These are phyloP conservation scores for Aphanomyces euteiches DNA, from an alignment of 352 stramenopile species.

Conservation along the genomic window DNA sequence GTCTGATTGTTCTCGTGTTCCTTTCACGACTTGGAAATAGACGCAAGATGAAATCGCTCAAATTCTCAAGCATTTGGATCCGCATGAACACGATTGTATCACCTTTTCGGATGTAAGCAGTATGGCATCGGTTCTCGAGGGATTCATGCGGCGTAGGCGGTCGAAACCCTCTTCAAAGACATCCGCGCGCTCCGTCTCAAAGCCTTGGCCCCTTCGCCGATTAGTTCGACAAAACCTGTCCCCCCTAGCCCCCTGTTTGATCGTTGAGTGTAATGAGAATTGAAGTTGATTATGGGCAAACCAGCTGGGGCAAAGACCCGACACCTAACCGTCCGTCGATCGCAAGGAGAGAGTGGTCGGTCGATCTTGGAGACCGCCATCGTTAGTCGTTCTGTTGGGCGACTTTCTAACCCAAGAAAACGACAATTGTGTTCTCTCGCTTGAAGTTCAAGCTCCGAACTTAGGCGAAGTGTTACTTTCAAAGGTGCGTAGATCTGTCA, in stretches of 20 bases:
- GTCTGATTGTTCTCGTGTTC: background rate
- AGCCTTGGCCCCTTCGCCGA: background rate
- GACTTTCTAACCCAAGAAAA: background rate
- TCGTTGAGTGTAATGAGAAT: too few species aligned
- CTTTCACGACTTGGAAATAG: slow-evolving; percentile 25
- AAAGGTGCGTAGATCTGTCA: slow-evolving; percentile 18
- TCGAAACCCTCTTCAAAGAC: slow-evolving; percentile 35
- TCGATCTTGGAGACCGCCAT: too few species aligned
- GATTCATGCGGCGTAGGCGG: slow-evolving; percentile 28
- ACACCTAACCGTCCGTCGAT: too few species aligned
- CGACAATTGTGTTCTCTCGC: background rate
- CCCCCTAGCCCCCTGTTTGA: too few species aligned
- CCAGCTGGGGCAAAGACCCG: too few species aligned
- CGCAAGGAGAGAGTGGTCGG: too few species aligned
- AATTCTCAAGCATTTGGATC: slow-evolving; percentile 55
- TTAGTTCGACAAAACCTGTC: background rate
- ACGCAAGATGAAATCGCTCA: slow-evolving; percentile 40
- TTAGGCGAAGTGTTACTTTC: background rate
- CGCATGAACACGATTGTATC: slow-evolving; percentile 63
- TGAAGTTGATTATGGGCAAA: too few species aligned
- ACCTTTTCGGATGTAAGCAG: slow-evolving; percentile 60
- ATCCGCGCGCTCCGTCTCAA: slow-evolving; percentile 28
- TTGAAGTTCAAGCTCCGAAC: slow-evolving; percentile 9
- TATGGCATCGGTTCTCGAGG: background rate
- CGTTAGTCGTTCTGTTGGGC: too few species aligned